These are phyloP conservation scores for Lithospermum erythrorhizon DNA, from an alignment of 257 asterid genomes.

Conservation along the genomic window DNA sequence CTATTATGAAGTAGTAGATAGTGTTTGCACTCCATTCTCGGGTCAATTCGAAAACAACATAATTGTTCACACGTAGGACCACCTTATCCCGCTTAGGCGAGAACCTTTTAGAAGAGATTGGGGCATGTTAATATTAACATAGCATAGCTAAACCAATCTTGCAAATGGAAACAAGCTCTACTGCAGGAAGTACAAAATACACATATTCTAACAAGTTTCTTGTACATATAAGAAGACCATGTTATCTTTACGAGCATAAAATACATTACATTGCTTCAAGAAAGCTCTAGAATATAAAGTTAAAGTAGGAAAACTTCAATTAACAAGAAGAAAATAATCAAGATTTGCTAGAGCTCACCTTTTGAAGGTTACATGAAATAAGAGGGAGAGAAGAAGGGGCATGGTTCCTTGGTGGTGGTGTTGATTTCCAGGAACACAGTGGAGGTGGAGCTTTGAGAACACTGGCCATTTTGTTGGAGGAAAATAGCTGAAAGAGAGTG, in stretches of 20 bases:
- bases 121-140: too few species aligned
- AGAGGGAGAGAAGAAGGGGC: neutral
- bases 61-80: too few species aligned
- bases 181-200: too few species aligned
- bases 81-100: too few species aligned
- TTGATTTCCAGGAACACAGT: neutral
- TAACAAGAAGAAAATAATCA: neutral
- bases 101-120: too few species aligned
- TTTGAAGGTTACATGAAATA: conserved; percentile 1
- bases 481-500: neutral
- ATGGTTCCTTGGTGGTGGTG: neutral
- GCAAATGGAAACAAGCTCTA: neutral
- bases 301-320: neutral
- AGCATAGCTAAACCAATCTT: neutral
- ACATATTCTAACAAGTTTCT: neutral
- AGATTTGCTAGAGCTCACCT: neutral
- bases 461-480: neutral
- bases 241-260: neutral
- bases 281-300: neutral
- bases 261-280: neutral
- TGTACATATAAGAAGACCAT: too few species aligned
- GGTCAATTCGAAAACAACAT: too few species aligned
- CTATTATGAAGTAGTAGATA: too few species aligned
- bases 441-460: neutral
- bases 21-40: too few species aligned